Base-by-base conservation (phyloP, 441 rosid genomes). In the Cnidoscolus chayamansa region DNA sequence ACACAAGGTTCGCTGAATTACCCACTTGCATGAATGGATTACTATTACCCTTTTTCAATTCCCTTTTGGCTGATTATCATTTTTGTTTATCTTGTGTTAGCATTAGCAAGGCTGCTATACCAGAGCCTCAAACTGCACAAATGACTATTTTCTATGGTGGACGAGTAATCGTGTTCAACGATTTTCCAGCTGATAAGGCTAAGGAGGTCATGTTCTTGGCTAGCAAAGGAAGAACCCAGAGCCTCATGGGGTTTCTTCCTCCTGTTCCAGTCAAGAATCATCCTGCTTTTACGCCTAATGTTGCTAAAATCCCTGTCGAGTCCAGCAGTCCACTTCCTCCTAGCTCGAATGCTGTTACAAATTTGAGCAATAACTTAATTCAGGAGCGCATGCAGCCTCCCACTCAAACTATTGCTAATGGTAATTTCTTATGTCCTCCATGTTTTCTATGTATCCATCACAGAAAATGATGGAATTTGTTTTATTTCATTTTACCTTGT, bases 121-220 rank as follows among this genome's bases (percentile, higher is more conserved):
- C 31, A 25, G 87, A 84, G 80, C 58, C 85, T 30, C 82, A 80
- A 63, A 51, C 87, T 71, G 86, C 93, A 13, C 87, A 84, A 32
- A 84, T 91, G 92, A 91, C 98, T 3, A 87, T 93, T 45, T 91
- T 93, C 71, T 93, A 91, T 37, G 86, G 61, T 0, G 96, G 98
- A 25, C 87, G 83, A 81, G 96, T 91, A 73, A 74, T 90, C 40
- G 93, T 88, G 72, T 85, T 91, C 49, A 75, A 87, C 37, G 88
- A 85, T 72, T 85, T 88, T 64, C 79, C 93, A 0, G 87, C 88
- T 45, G 91, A 88, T 40, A 90, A 87, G 78, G 97, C 92, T 0
- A 90, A 83, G 79, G 85, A 91, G 79, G 73, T 93, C 77, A 84
- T 93, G 88, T 66, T 74, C 48, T 74, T 89, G n/a, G 94, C 97